A percentile compares a stretch with the other conserved stretches of the same genome.
These are phyloP conservation scores for Excoecaria agallocha DNA, from an alignment of 345 rosid species.

Conservation along the genomic window DNA sequence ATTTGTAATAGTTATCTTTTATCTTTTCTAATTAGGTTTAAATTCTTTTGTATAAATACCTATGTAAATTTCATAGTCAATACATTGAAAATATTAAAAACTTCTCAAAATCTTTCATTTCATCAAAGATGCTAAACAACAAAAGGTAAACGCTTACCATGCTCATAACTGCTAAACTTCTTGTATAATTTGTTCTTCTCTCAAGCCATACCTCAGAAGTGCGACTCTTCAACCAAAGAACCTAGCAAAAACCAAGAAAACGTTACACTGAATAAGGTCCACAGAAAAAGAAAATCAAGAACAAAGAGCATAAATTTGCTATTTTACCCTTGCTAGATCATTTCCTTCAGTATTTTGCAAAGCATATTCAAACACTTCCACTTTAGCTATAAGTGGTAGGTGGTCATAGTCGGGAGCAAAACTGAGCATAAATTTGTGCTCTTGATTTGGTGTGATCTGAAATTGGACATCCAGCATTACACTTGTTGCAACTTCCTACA, in stretches of 20 bases:
- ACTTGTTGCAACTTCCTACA: conserved; percentile 5
- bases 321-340: conserved; percentile 83
- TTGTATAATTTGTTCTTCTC: conserved; percentile 94
- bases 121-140: neutral
- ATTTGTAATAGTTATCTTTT: too few species aligned
- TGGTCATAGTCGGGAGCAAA: conserved; percentile 94
- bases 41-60: too few species aligned
- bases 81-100: too few species aligned
- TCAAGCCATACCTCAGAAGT: conserved; percentile 98
- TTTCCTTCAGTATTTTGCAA: conserved; percentile 88
- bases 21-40: too few species aligned
- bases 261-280: conserved; percentile 16
- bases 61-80: too few species aligned
- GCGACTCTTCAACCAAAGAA: conserved; percentile 98
- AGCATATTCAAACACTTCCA: conserved; percentile 90
- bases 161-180: conserved; percentile 99
- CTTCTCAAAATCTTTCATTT: neutral
- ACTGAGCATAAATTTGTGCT: conserved; percentile 85
- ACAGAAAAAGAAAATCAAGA: conserved; percentile 5
- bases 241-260: conserved; percentile 44
- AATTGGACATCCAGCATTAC: conserved; percentile 22
- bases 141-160: conserved; percentile 62
- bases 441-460: conserved; percentile 89
- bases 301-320: conserved; percentile 2
- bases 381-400: conserved; percentile 86